Base-by-base conservation (phyloP, 2,329 filamentous ascomycete species). In the Nemania sp. region DNA sequence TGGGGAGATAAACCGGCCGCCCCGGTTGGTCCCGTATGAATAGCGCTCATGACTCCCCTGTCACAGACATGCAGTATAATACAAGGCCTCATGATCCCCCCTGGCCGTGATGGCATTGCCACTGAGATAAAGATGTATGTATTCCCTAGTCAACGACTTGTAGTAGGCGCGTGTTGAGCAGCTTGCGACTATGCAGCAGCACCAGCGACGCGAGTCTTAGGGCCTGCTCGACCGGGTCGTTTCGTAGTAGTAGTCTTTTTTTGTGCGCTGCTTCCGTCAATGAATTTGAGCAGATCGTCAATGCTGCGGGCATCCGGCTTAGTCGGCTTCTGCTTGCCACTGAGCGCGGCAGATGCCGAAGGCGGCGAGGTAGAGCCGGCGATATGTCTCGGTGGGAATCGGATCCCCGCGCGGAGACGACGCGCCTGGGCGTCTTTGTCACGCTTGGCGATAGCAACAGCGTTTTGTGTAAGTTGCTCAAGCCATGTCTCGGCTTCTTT, bases 401-500 rank as follows among this genome's bases (percentile, higher is more conserved):
- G 83, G 67, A 93, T 88, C 48, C 83, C 85, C 9, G 89, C 83
- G 62, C 88, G 87, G 45, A 93, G 82, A 62, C 90, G 85, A 57
- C 89, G 87, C 49, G 87, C 87, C 76, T 95, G 88, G 39, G 91
- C 82, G 65, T 95, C 90, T 79, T 97, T 96, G 62, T 91, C 90
- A 72, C 96, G 92, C 80, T 96, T 97, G 52, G 93, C 94, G 67
- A 98, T 92, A 35, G 87, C 90, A 42, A 99, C 95, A 46, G 95
- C 95, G 71, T 96, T 97, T 76, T 96, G 91, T 0, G 94, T 98
- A 60, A 99, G 85, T 77, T 97, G 93, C 77, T 97, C 92, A 21
- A 98, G 86, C 95, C 95, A 99, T 72, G 86, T 91, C 80, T 97
- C 93, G 2, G 95, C 94, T 76, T 99, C 95, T 81, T 97, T 97